Evolutionary conservation across 2,329 filamentous ascomycete species (phyloP).

Genomic region (Albifimbria verrucaria): DNA sequence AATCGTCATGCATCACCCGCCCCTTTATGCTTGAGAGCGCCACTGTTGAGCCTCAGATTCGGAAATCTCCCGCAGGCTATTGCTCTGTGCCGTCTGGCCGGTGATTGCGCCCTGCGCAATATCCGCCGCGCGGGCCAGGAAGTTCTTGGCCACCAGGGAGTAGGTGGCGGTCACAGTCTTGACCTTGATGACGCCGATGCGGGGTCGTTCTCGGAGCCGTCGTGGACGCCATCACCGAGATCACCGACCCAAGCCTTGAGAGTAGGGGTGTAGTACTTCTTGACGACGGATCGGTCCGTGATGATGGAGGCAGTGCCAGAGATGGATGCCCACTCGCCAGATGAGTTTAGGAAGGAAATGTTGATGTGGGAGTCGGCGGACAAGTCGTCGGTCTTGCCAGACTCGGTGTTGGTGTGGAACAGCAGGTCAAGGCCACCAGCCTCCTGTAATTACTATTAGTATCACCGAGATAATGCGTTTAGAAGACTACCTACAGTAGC

Average conservation of each 20-base stretch:
- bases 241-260: slow-evolving; percentile 87
- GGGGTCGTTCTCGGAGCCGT: slow-evolving; percentile 76
- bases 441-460: slow-evolving; percentile 55
- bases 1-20: slow-evolving; percentile 3
- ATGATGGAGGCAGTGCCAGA: slow-evolving; percentile 69
- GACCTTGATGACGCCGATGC: slow-evolving; percentile 78
- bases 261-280: slow-evolving; percentile 69
- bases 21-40: slow-evolving; percentile 23
- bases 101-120: slow-evolving; percentile 72
- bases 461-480: no score
- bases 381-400: slow-evolving; percentile 82
- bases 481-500: slow-evolving; percentile 60
- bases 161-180: slow-evolving; percentile 72
- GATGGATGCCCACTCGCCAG: slow-evolving; percentile 83
- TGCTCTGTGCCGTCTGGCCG: slow-evolving; percentile 68
- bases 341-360: slow-evolving; percentile 72
- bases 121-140: slow-evolving; percentile 63
- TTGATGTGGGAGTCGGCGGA: slow-evolving; percentile 71
- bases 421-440: slow-evolving; percentile 74
- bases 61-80: slow-evolving; percentile 71
- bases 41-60: slow-evolving; percentile 64
- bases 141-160: slow-evolving; percentile 58
- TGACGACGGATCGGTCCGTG: slow-evolving; percentile 64
- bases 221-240: slow-evolving; percentile 76
- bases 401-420: slow-evolving; percentile 90